Conservation (phyloP, 768 basidiomycete species). For the Suillus subaureus region DNA sequence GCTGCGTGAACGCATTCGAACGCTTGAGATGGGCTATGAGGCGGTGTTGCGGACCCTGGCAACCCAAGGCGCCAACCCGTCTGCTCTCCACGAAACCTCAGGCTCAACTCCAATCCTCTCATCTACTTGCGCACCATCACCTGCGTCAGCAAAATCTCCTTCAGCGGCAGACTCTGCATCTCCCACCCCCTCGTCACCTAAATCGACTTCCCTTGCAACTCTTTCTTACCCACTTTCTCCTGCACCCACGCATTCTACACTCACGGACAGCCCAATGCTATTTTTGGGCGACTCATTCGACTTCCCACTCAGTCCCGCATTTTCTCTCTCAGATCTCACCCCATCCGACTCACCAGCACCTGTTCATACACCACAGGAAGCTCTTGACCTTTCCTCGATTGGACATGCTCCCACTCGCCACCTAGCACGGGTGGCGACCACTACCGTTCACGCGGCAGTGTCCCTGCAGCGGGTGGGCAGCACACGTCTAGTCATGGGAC, state of each 20-base stretch:
- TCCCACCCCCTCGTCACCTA: conserved; percentile 26
- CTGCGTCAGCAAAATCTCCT: conserved; percentile 24
- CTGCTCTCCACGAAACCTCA: conserved; percentile 22
- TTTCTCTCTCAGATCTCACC: conserved; percentile 38
- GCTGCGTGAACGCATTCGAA: conserved; percentile 72
- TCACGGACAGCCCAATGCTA: conserved; percentile 34
- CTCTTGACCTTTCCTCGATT: conserved; percentile 37
- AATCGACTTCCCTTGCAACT: conserved; percentile 30
- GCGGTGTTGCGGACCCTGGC: conserved; percentile 76
- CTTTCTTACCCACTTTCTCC: conserved; percentile 43
- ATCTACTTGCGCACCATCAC: conserved; percentile 27
- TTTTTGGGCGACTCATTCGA: conserved; percentile 30
- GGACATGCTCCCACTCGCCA: conserved; percentile 81
- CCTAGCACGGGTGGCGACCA: conserved; percentile 97
- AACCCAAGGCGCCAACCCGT: conserved; percentile 47
- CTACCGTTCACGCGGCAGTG: conserved; percentile 55
- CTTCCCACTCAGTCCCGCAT: conserved; percentile 41
- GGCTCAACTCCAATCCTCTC: conserved; percentile 14
- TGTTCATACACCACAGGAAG: conserved; percentile 23
- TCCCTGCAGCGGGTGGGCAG: conserved; percentile 93
- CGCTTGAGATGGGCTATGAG: conserved; percentile 82
- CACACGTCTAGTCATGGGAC: conserved; percentile 33
- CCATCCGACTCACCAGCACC: conserved; percentile 35
- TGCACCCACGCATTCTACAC: conserved; percentile 43
- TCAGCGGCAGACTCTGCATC: conserved; percentile 26